Evolutionary conservation across 495 filamentous ascomycete species (phyloP).

Genomic region (Penicillium roqueforti): DNA sequence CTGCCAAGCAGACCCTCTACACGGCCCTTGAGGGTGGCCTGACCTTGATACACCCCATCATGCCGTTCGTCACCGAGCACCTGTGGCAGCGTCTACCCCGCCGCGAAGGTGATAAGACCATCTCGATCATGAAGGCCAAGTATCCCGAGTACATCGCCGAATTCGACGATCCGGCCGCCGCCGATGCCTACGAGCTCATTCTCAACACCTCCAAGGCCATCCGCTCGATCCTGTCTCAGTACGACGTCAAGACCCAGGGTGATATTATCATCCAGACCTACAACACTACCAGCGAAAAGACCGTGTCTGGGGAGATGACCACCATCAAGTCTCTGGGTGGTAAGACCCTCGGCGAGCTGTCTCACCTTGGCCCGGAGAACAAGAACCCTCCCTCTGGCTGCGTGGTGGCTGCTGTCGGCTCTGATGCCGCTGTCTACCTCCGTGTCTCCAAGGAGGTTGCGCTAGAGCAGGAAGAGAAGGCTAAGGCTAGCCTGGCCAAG

Average conservation of each 20-base stretch:
- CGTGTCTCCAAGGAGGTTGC: conserved; percentile 67
- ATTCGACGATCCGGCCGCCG: conserved; percentile 55
- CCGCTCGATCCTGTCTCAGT: conserved; percentile 54
- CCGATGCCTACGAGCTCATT: conserved; percentile 62
- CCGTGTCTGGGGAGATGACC: conserved; percentile 52
- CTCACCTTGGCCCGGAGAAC: conserved; percentile 41
- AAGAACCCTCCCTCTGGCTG: conserved; percentile 60
- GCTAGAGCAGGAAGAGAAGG: conserved; percentile 60
- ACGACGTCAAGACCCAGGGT: conserved; percentile 56
- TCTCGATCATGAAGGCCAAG: conserved; percentile 62
- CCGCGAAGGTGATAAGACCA: conserved; percentile 55
- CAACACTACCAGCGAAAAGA: conserved; percentile 51
- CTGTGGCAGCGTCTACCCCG: conserved; percentile 76
- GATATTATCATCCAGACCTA: conserved; percentile 58
- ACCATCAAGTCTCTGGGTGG: conserved; percentile 62
- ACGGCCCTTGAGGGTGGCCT: conserved; percentile 66
- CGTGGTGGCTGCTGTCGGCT: conserved; percentile 64
- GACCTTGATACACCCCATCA: conserved; percentile 67
- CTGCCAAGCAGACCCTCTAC: conserved; percentile 62
- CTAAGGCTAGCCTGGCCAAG: conserved; percentile 48
- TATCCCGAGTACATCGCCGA: conserved; percentile 56
- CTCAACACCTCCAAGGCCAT: conserved; percentile 54
- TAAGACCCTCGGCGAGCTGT: conserved; percentile 55
- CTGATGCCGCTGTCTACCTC: conserved; percentile 64
- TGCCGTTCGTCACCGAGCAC: conserved; percentile 77